Base-by-base conservation (phyloP, 805 yeast genomes). In the Ogataea corticis region DNA sequence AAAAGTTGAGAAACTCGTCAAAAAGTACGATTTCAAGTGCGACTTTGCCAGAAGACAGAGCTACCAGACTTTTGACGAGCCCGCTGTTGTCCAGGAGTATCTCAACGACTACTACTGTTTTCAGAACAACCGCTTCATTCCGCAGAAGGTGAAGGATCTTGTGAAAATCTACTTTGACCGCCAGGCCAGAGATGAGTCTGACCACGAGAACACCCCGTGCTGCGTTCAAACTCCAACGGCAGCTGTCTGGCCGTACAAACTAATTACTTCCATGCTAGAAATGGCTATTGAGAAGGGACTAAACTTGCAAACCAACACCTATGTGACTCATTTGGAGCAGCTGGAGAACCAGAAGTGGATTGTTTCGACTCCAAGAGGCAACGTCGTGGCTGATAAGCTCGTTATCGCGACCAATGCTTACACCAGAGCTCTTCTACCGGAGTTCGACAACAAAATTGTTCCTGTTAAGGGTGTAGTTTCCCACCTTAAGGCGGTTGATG, bases 231-330 rank as follows among this genome's bases (percentile, higher is more conserved):
- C 66, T 41, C 75, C 76, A 7, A 74, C 78, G 3, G 67, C 72
- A 1, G 65, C 73, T 4, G 52, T 74, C 33, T 74, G 77, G 68
- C 77, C 79, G 9, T 72, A 75, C 56, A 69, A 69, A 49, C 57
- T 76, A 10, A 65, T 72, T 36, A 56, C 63, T 10, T 57, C 62
- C 1, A 47, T 76, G 9, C 48, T 74, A 29, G 57, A 63, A 42
- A 51, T 50, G 14, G 55, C 68, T 21, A 57, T 73, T 3, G 47
- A 51, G 11, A 56, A 57, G 18, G 77, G 77, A 4, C 55, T 72
- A 30, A 65, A 71, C 38, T 48, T 75, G 27, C 75, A 73, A 44
- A 63, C 79, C 1, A 63, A 73, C 45, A 72, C 79, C 1, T 60
- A 64, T 2, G 78, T 69, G 4, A 52, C 54, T 1, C 47, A 55